These are phyloP conservation scores for Takashimella tepidaria DNA, from an alignment of 1,284 basidiomycete species.

Conservation along the genomic window DNA sequence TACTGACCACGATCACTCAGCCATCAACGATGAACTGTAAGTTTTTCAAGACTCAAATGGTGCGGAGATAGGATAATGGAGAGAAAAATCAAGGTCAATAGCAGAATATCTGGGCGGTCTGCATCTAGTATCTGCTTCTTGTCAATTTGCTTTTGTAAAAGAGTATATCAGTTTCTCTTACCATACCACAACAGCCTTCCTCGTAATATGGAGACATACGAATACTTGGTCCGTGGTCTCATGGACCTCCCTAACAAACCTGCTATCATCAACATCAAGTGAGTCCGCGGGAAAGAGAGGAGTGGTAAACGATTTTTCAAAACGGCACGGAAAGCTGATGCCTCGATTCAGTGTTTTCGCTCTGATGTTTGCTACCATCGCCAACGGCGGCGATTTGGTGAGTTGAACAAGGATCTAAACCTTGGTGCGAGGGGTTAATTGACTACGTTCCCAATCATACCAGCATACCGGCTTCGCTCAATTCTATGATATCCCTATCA, in stretches of 20 bases:
- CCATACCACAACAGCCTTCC: too few relatives aligned
- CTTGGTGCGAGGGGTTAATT: too few relatives aligned
- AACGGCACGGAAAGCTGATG: not conserved
- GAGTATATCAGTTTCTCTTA: too few relatives aligned
- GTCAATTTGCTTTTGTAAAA: too few relatives aligned
- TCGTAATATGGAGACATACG: slow-evolving; percentile 28
- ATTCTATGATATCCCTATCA: slow-evolving; percentile 40
- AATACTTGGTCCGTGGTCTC: slow-evolving; percentile 31
- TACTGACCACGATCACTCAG: not conserved
- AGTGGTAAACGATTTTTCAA: too few relatives aligned
- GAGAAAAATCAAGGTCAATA: too few relatives aligned
- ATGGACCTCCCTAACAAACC: slow-evolving; percentile 33
- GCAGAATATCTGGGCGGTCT: too few relatives aligned
- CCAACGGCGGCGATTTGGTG: slow-evolving; percentile 35
- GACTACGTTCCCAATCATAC: too few relatives aligned
- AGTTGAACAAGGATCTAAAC: slow-evolving; percentile 8
- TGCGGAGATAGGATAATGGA: too few relatives aligned
- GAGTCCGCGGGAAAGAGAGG: not conserved
- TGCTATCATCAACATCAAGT: slow-evolving; percentile 36
- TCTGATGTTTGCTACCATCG: slow-evolving; percentile 29
- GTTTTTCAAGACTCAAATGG: too few relatives aligned
- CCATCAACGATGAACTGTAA: not conserved
- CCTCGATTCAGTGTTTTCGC: slow-evolving; percentile 27
- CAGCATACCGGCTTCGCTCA: slow-evolving; percentile 34
- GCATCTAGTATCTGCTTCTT: too few relatives aligned